phyloP scores from a whole-genome alignment of 257 asterid genomes.

The Mentha longifolia region DNA sequence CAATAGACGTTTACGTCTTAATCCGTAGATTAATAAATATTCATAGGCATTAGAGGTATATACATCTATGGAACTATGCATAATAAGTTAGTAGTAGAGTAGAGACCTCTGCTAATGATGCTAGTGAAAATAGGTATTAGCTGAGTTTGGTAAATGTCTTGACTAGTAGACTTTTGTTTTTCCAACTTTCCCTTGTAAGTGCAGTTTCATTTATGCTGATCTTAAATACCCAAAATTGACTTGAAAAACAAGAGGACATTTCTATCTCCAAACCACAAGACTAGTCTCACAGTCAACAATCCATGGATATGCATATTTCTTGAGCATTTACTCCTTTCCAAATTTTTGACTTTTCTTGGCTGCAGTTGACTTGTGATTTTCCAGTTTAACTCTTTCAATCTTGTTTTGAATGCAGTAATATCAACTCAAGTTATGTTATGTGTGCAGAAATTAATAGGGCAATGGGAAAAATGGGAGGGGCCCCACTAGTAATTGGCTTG shows the following conservation, averaged over 20 bases:
- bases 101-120: background rate
- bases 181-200: background rate
- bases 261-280: slow-evolving; percentile 32
- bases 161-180: background rate
- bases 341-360: slow-evolving; percentile 6
- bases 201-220: slow-evolving; percentile 22
- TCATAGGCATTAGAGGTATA: background rate
- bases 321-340: background rate
- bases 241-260: slow-evolving; percentile 32
- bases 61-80: background rate
- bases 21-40: background rate
- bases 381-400: background rate
- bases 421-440: background rate
- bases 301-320: background rate
- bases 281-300: slow-evolving; percentile 33
- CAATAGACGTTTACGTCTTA: background rate
- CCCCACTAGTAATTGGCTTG: slow-evolving; percentile 27
- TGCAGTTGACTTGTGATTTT: slow-evolving; percentile 14
- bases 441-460: background rate
- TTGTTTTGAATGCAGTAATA: background rate
- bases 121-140: background rate
- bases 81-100: background rate
- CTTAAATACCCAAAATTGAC: slow-evolving; percentile 41
- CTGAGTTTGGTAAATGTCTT: slow-evolving; percentile 5
- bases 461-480: slow-evolving; percentile 11